Evolutionary conservation across 805 yeast genomes (phyloP).

Genomic region (Candida corydali): DNA sequence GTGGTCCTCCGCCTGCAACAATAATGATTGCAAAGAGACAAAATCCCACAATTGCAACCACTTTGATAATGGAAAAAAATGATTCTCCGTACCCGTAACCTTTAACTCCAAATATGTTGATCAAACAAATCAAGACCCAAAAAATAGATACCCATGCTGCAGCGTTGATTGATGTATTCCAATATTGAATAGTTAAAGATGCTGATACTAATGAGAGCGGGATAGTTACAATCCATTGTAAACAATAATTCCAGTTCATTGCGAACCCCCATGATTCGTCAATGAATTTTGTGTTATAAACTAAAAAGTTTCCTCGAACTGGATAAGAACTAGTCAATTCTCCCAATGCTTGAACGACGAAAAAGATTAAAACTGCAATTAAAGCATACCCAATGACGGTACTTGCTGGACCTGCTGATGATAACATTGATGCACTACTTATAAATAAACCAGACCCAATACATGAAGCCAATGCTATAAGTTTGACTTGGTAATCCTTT

Average conservation of each 20-base stretch:
- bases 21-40: constrained; percentile 35
- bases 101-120: constrained; percentile 31
- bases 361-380: constrained; percentile 35
- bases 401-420: constrained; percentile 18
- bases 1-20: constrained; percentile 37
- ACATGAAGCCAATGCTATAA: constrained; percentile 18
- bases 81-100: constrained; percentile 39
- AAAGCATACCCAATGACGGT: constrained; percentile 27
- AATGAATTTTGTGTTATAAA: constrained; percentile 36
- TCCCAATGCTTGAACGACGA: constrained; percentile 40
- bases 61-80: constrained; percentile 30
- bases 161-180: constrained; percentile 35
- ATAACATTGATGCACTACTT: constrained; percentile 14
- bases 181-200: constrained; percentile 37
- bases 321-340: constrained; percentile 38
- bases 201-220: constrained; percentile 41
- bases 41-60: constrained; percentile 38
- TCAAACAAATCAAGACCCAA: constrained; percentile 29
- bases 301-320: constrained; percentile 38
- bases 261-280: constrained; percentile 44
- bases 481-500: constrained; percentile 9
- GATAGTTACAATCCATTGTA: constrained; percentile 40
- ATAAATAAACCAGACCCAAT: constrained; percentile 20
- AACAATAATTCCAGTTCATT: constrained; percentile 41
- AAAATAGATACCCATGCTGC: constrained; percentile 41